Base-by-base conservation (phyloP, 2,329 filamentous ascomycete species). In the Fonsecaea multimorphosa region DNA sequence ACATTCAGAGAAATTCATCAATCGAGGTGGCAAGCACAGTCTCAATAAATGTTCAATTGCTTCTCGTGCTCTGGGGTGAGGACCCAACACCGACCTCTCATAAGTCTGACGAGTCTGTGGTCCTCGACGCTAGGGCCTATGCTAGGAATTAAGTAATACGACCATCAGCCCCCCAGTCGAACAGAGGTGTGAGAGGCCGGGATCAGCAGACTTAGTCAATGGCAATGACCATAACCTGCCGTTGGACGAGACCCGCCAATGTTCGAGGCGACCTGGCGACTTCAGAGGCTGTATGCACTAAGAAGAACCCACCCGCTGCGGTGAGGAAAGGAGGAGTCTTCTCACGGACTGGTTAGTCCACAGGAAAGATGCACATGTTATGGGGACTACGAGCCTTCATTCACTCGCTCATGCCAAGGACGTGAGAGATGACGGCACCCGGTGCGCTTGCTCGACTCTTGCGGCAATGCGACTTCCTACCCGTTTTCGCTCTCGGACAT, bases 21-120 rank as follows among this genome's bases (percentile, higher is more conserved):
- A 24, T 40, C 81, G 85, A 56, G 36, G 53, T 56, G 53, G 53
- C 53, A 56, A 36, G 53, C 31, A 54, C n/a, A 32, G 44, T 24
- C 19, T 49, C 44, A 49, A 49, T 49, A 49, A 49, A 49, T 24
- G 44, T 12, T 49, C 44, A 49, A 49, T 6, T 49, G 19, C 22
- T 22, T 11, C 44, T 24, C n/a, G 4, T 24, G 19, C 24, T 24
- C 19, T 9, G 44, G 19, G 22, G 19, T 49, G 44, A 49, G 1
- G n/a, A 6, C 8, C 44, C 19, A 19, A 22, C 44, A 49, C 44
- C 19, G 8, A 49, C 19, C 44, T 24, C 22, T 49, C 44, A 22
- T 24, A 49, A 49, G 44, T 24, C 38, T 19, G 19, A 49, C 19
- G 9, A 49, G 19, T 12, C 44, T 49, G 19, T 24, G 19, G 44